Percentiles rank a stretch among this genome's conserved stretches.
phyloP scores from a whole-genome alignment of 2,329 filamentous ascomycete species.

The Aspergillus versicolor region DNA sequence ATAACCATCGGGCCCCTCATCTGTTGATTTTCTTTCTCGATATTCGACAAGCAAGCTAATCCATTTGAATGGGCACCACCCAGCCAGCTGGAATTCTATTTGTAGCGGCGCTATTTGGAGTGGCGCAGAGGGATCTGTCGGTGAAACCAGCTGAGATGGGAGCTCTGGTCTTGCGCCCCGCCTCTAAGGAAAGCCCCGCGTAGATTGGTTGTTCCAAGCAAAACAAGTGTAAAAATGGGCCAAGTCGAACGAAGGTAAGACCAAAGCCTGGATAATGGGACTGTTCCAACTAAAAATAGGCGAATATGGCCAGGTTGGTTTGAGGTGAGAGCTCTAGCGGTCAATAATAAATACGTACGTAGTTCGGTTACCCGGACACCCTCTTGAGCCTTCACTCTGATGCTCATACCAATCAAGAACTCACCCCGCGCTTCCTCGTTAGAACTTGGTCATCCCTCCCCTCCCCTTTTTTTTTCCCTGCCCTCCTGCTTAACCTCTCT shows the following conservation, averaged over 20 bases:
- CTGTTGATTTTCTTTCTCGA: background rate
- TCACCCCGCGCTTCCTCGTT: slow-evolving; percentile 25
- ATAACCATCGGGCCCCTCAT: background rate
- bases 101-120: background rate
- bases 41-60: background rate
- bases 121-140: slow-evolving; percentile 10
- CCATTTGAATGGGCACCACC: slow-evolving; percentile 2
- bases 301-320: slow-evolving; percentile 1
- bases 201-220: slow-evolving; percentile 15
- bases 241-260: background rate
- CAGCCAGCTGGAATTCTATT: background rate
- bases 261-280: slow-evolving; percentile 8
- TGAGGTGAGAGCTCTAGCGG: slow-evolving; percentile 8
- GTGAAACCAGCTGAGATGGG: slow-evolving; percentile 20
- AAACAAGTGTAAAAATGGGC: slow-evolving; percentile 3
- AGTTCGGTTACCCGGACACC: slow-evolving; percentile 6
- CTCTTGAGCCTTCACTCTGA: background rate
- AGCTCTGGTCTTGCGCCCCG: slow-evolving; percentile 9
- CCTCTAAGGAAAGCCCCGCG: slow-evolving; percentile 5
- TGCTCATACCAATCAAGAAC: slow-evolving; percentile 11
- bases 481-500: slow-evolving; percentile 1
- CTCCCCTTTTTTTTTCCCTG: slow-evolving; percentile 12
- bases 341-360: slow-evolving; percentile 10
- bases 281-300: slow-evolving; percentile 17
- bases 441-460: slow-evolving; percentile 5